These are phyloP conservation scores for Pythium rhizo-oryzae DNA, from an alignment of 352 stramenopile genomes.

Conservation along the genomic window DNA sequence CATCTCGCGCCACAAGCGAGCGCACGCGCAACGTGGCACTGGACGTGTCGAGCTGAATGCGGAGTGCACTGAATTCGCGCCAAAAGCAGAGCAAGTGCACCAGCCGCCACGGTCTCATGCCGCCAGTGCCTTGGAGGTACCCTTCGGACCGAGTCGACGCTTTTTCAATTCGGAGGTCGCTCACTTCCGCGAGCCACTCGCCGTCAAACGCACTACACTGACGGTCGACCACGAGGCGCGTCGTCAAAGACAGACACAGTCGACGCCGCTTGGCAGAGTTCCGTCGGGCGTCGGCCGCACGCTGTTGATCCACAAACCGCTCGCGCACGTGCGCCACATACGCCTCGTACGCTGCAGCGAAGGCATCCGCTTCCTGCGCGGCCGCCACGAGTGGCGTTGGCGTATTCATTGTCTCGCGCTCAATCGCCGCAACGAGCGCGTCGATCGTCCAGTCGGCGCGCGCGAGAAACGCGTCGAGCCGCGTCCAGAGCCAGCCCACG, in stretches of 20 bases:
- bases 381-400: neutral
- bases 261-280: neutral
- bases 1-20: neutral
- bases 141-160: no score
- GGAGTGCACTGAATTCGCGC: slow-evolving; percentile 10
- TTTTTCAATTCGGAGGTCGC: neutral
- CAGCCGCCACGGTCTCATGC: neutral
- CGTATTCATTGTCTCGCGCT: neutral
- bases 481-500: slow-evolving; percentile 11
- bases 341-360: slow-evolving; percentile 1
- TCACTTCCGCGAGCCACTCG: slow-evolving; percentile 6
- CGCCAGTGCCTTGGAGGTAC: no score
- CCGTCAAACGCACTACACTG: slow-evolving; percentile 11
- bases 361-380: no score
- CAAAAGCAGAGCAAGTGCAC: slow-evolving; percentile 15
- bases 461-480: slow-evolving; percentile 7
- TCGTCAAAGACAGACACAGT: no score
- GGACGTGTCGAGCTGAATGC: neutral
- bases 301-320: slow-evolving; percentile 5
- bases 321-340: slow-evolving; percentile 12
- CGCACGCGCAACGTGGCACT: neutral
- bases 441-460: slow-evolving; percentile 7
- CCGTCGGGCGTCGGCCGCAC: neutral
- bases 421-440: slow-evolving; percentile 5
- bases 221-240: no score